Conservation (phyloP, 2,329 filamentous ascomycete species). For the Xylaria sp. region DNA sequence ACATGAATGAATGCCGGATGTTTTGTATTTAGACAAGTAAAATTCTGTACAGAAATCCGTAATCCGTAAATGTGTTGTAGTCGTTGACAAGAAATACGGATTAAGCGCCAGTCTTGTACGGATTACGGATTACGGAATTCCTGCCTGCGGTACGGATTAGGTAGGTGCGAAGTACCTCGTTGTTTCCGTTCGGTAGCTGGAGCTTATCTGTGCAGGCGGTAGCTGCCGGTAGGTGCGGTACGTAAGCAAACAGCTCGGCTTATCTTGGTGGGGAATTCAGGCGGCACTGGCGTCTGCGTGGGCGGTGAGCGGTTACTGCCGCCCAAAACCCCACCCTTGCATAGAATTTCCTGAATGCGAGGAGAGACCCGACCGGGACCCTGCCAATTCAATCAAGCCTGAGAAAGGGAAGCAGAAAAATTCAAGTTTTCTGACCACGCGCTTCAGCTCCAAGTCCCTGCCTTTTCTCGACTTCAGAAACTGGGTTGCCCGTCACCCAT, state of each 20-base stretch:
- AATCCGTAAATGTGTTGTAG: no score
- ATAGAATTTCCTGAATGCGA: conserved; percentile 20
- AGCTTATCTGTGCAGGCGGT: background rate
- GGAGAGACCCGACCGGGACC: conserved; percentile 12
- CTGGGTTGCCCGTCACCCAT: conserved; percentile 14
- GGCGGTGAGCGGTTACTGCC: conserved; percentile 23
- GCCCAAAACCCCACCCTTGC: conserved; percentile 7
- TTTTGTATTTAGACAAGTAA: no score
- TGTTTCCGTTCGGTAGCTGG: background rate
- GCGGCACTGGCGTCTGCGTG: conserved; percentile 4
- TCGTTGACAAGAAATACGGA: no score
- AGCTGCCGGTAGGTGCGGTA: background rate
- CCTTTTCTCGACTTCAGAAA: conserved; percentile 9
- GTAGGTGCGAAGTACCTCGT: no score
- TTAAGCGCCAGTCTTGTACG: no score
- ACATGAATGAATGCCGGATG: no score
- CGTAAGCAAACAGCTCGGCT: background rate
- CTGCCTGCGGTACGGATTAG: no score
- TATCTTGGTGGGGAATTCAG: background rate
- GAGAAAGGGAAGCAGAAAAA: conserved; percentile 8
- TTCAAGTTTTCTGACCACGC: conserved; percentile 4
- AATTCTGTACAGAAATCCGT: no score
- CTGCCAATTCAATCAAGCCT: conserved; percentile 10
- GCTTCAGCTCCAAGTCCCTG: background rate
- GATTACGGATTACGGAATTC: no score